Evolutionary conservation across 805 yeast genomes (phyloP).

Genomic region (Blastobotrys attinorum): DNA sequence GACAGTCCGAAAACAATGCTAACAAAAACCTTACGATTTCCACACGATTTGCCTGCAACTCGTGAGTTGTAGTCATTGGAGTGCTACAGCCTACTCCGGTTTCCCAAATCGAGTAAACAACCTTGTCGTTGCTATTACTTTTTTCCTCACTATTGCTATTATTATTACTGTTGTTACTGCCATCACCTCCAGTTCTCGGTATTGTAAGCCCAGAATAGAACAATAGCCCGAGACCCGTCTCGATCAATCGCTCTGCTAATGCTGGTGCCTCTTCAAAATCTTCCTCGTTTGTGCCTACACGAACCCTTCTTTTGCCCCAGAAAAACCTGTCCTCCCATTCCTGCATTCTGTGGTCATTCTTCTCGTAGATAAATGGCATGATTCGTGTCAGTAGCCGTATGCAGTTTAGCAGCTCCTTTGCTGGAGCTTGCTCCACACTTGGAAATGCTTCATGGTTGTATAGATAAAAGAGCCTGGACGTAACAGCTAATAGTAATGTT

Average conservation of each 20-base stretch:
- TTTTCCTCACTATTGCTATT: no score
- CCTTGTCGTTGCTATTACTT: constrained; percentile 1
- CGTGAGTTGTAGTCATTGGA: constrained; percentile 29
- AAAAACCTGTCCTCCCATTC: constrained; percentile 33
- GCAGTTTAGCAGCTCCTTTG: constrained; percentile 46
- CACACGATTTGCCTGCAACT: constrained; percentile 54
- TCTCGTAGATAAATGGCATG: constrained; percentile 63
- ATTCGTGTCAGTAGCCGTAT: constrained; percentile 56
- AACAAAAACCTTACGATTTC: constrained; percentile 59
- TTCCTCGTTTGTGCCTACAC: constrained; percentile 4
- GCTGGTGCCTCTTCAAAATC: constrained; percentile 11
- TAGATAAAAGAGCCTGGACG: constrained; percentile 30
- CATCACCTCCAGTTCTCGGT: constrained; percentile 17
- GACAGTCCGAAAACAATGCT: constrained; percentile 50
- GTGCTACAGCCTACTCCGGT: constrained; percentile 57
- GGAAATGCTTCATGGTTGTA: constrained; percentile 24
- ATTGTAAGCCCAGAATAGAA: constrained; percentile 54
- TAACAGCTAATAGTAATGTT: constrained; percentile 38
- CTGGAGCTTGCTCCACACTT: constrained; percentile 20
- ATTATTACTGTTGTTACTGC: no score
- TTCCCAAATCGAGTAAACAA: constrained; percentile 58
- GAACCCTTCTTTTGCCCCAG: constrained; percentile 33
- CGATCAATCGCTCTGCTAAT: constrained; percentile 33
- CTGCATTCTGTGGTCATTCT: constrained; percentile 21
- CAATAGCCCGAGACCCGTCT: constrained; percentile 37